Conservation (phyloP, 1,139 yeast genomes). For the Yamadazyma membranifaciens region DNA sequence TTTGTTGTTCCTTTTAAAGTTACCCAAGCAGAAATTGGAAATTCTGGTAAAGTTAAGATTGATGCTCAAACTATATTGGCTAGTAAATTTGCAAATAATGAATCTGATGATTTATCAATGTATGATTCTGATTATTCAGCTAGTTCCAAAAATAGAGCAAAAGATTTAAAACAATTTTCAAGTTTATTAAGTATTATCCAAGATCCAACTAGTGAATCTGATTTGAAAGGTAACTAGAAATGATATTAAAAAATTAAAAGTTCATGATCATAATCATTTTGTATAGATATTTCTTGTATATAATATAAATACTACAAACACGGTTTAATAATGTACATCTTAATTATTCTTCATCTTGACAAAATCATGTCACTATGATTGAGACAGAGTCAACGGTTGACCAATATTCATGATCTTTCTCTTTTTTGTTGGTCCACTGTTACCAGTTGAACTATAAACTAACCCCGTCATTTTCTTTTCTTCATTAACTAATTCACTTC, state of each 20-base stretch:
- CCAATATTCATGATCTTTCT: constrained; percentile 23
- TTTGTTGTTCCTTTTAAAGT: constrained; percentile 45
- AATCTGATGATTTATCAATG: constrained; percentile 16
- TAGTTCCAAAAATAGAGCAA: constrained; percentile 35
- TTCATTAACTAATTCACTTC: constrained; percentile 38
- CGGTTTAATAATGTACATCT: not conserved
- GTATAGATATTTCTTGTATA: constrained; percentile 1
- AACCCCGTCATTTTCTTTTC: constrained; percentile 44
- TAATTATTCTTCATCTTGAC: no score
- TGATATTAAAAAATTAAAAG: no score
- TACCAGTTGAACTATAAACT: constrained; percentile 10
- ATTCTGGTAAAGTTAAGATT: constrained; percentile 37
- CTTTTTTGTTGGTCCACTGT: constrained; percentile 23
- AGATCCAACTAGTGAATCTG: constrained; percentile 4
- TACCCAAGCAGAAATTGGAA: constrained; percentile 38
- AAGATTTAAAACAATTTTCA: constrained; percentile 23
- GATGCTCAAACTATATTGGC: constrained; percentile 26
- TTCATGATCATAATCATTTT: not conserved
- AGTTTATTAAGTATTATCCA: constrained; percentile 16
- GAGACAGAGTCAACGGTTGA: constrained; percentile 1
- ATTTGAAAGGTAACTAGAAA: not conserved
- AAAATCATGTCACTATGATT: no score
- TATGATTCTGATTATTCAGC: constrained; percentile 32
- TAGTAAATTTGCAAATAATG: constrained; percentile 6
- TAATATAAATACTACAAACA: constrained; percentile 3